A percentile compares a stretch with the other conserved stretches of the same genome.
Conservation (phyloP, 176 grass and related monocot genomes). For the Pharus latifolius region DNA sequence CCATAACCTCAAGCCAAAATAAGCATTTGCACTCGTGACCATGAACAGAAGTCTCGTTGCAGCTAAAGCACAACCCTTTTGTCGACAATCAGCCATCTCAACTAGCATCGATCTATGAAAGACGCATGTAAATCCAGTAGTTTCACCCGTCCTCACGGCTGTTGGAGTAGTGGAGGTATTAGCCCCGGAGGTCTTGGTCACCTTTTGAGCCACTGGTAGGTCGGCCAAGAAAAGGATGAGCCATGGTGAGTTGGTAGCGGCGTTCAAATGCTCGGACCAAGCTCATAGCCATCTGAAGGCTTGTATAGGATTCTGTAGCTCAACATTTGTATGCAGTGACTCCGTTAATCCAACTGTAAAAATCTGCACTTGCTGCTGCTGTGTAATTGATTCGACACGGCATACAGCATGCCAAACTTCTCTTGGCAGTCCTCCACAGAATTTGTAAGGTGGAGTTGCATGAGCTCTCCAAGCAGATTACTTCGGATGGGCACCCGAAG, state of each 20-base stretch:
- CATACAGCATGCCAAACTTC: neutral
- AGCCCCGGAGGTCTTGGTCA: too few relatives aligned
- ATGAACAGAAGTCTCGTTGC: neutral
- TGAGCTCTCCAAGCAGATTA: neutral
- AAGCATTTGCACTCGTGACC: too few relatives aligned
- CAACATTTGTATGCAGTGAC: neutral
- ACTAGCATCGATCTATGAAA: neutral
- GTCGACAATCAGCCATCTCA: too few relatives aligned
- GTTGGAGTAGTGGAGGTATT: too few relatives aligned
- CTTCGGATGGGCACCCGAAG: neutral
- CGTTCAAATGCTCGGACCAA: neutral
- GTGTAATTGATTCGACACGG: neutral
- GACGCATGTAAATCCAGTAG: too few relatives aligned
- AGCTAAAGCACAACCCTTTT: neutral
- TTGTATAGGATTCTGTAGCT: neutral
- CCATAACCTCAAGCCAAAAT: too few relatives aligned
- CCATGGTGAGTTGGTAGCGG: neutral
- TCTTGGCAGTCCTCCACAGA: neutral
- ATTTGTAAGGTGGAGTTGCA: neutral
- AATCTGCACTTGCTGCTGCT: neutral
- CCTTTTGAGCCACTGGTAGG: fast-evolving
- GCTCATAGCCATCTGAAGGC: neutral
- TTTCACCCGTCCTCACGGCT: too few relatives aligned
- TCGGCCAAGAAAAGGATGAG: fast-evolving
- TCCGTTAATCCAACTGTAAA: neutral